A percentile compares a stretch with the other conserved stretches of the same genome.
These are phyloP conservation scores for Phoenix dactylifera DNA, from an alignment of 176 grass and related monocot species.

Conservation along the genomic window DNA sequence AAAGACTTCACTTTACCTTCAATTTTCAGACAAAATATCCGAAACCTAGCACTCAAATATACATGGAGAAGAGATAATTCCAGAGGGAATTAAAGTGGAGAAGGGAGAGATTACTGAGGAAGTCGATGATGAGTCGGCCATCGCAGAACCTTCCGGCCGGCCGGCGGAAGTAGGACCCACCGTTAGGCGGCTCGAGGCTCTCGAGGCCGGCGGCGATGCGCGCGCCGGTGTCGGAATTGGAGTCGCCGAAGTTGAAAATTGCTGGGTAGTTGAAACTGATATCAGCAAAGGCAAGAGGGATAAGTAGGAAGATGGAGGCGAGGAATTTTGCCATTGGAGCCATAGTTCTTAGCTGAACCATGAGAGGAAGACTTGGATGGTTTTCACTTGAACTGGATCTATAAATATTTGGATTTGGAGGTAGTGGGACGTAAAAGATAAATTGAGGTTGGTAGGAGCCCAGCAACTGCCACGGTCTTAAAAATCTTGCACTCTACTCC, in stretches of 20 bases:
- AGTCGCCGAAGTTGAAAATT: conserved; percentile 97
- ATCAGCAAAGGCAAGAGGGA: conserved; percentile 10
- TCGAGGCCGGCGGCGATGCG: conserved; percentile 70
- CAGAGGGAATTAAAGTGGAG: not conserved
- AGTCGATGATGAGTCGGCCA: conserved; percentile 88
- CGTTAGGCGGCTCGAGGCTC: conserved; percentile 73
- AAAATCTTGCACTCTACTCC: too few relatives aligned
- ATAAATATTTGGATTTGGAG: too few relatives aligned
- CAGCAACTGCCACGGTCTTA: too few relatives aligned
- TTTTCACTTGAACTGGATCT: too few relatives aligned
- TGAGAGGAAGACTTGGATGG: too few relatives aligned
- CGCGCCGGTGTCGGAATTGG: conserved; percentile 89
- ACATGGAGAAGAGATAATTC: too few relatives aligned
- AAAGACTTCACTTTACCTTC: too few relatives aligned
- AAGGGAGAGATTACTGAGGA: conserved; percentile 51
- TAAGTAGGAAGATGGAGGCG: not conserved
- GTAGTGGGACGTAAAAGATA: too few relatives aligned
- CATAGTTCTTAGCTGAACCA: too few relatives aligned
- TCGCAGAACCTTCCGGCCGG: conserved; percentile 83
- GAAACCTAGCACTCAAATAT: too few relatives aligned
- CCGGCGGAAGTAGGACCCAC: conserved; percentile 66
- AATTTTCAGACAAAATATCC: too few relatives aligned
- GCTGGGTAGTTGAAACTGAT: conserved; percentile 55
- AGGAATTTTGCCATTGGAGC: not conserved
- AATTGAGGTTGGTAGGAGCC: too few relatives aligned